A percentile compares a stretch with the other conserved stretches of the same genome.
Conservation (phyloP, 2,329 filamentous ascomycete genomes). For the Aphanocladium album region DNA sequence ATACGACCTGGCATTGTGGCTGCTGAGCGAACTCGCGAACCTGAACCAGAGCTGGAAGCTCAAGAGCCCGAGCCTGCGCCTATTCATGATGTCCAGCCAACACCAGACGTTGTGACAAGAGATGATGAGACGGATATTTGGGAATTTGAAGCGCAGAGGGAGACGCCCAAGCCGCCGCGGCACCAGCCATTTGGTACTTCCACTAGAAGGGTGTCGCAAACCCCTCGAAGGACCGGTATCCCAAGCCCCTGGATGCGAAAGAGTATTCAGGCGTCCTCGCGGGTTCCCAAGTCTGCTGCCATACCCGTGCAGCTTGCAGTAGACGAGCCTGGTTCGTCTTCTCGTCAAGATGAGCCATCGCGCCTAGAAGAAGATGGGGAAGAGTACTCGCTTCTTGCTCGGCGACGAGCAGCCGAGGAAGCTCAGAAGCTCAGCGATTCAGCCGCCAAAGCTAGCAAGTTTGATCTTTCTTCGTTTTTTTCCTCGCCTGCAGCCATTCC, state of each 20-base stretch:
- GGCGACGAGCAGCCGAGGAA: conserved; percentile 17
- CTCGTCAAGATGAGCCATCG: neutral
- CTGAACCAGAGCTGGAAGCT: neutral
- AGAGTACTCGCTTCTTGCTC: conserved; percentile 41
- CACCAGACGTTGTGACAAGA: conserved; percentile 15
- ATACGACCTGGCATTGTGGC: neutral
- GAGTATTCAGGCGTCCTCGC: conserved; percentile 21
- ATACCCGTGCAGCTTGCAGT: neutral
- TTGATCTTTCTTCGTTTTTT: conserved; percentile 52
- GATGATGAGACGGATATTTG: conserved; percentile 50
- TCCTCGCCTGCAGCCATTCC: conserved; percentile 47
- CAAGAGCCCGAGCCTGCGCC: neutral
- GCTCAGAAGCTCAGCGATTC: conserved; percentile 12
- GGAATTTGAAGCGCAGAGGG: conserved; percentile 51
- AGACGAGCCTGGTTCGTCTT: conserved; percentile 16
- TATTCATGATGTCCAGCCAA: too few relatives aligned
- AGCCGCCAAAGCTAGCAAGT: conserved; percentile 28
- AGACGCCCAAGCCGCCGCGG: conserved; percentile 31
- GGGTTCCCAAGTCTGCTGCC: neutral
- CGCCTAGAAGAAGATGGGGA: conserved; percentile 22
- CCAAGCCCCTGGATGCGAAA: conserved; percentile 37
- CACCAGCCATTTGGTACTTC: conserved; percentile 26
- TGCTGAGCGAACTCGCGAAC: neutral
- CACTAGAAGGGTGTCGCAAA: conserved; percentile 19
- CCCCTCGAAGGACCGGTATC: conserved; percentile 21